phyloP scores from a whole-genome alignment of 1,284 basidiomycete species.

The Sporisorium graminicola region DNA sequence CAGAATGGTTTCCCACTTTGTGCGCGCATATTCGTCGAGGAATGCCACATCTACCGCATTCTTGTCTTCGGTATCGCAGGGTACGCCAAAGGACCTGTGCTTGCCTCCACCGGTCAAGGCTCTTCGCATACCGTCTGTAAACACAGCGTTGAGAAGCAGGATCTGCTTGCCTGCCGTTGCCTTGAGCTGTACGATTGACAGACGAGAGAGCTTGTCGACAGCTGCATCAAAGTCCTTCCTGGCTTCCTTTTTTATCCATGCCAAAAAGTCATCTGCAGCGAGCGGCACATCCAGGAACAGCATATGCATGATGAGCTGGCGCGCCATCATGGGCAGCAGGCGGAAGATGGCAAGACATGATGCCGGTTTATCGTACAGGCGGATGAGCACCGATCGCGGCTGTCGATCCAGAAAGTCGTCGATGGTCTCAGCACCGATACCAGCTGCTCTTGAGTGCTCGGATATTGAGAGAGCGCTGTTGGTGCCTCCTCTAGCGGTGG shows the following conservation, averaged over 20 bases:
- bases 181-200: constrained; percentile 56
- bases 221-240: constrained; percentile 71
- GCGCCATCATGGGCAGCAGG: constrained; percentile 84
- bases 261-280: constrained; percentile 78
- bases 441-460: constrained; percentile 39
- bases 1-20: constrained; percentile 96
- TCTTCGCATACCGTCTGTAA: constrained; percentile 69
- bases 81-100: constrained; percentile 91
- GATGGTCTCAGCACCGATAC: constrained; percentile 66
- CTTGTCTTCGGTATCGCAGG: constrained; percentile 73
- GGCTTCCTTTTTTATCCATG: constrained; percentile 80
- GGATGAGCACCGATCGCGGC: constrained; percentile 83
- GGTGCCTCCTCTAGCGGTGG: constrained; percentile 27
- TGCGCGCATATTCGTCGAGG: constrained; percentile 86
- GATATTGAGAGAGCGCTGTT: constrained; percentile 37
- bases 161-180: constrained; percentile 24
- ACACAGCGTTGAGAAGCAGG: constrained; percentile 71
- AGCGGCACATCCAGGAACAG: constrained; percentile 90
- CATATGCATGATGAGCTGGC: constrained; percentile 90
- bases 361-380: constrained; percentile 88
- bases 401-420: constrained; percentile 85
- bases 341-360: constrained; percentile 94
- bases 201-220: constrained; percentile 40
- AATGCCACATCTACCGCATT: constrained; percentile 75
- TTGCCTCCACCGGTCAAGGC: constrained; percentile 76